Conservation (phyloP, 2,329 filamentous ascomycete genomes). For the Xylaria multiplex region DNA sequence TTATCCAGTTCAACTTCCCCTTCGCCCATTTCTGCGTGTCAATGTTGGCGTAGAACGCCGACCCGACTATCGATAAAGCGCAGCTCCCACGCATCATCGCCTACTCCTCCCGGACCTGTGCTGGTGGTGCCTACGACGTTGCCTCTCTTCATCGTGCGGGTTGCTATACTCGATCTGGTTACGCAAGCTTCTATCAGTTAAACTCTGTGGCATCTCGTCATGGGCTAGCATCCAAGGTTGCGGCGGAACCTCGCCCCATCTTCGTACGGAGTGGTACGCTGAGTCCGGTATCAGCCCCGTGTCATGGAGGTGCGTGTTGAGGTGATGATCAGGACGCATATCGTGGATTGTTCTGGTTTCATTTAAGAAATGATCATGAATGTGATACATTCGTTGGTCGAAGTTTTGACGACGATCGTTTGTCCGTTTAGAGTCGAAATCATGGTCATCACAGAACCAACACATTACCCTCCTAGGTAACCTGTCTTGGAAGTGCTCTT, state of each 20-base stretch:
- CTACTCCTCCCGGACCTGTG: constrained; percentile 9
- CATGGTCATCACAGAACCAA: constrained; percentile 59
- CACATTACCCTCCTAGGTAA: constrained; percentile 56
- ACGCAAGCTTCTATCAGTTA: not conserved
- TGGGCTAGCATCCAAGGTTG: not conserved
- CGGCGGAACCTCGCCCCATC: constrained; percentile 32
- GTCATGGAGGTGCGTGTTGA: constrained; percentile 73
- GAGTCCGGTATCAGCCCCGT: constrained; percentile 28
- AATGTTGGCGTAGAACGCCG: not conserved
- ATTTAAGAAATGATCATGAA: constrained; percentile 56
- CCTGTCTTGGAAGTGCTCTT: constrained; percentile 49
- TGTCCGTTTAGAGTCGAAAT: constrained; percentile 45
- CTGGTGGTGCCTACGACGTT: constrained; percentile 1
- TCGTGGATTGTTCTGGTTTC: constrained; percentile 39
- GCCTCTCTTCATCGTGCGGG: constrained; percentile 4
- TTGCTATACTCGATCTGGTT: not conserved
- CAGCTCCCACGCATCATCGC: constrained; percentile 1
- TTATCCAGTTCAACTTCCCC: not conserved
- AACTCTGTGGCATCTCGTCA: not conserved
- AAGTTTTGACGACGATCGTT: constrained; percentile 47
- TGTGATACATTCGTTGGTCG: constrained; percentile 59
- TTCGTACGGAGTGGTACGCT: constrained; percentile 8
- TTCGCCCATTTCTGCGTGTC: not conserved
- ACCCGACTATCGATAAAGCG: not conserved
- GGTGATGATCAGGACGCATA: constrained; percentile 90